These are phyloP conservation scores for Talaromyces sp. DNA, from an alignment of 2,329 filamentous ascomycete genomes.

Conservation along the genomic window DNA sequence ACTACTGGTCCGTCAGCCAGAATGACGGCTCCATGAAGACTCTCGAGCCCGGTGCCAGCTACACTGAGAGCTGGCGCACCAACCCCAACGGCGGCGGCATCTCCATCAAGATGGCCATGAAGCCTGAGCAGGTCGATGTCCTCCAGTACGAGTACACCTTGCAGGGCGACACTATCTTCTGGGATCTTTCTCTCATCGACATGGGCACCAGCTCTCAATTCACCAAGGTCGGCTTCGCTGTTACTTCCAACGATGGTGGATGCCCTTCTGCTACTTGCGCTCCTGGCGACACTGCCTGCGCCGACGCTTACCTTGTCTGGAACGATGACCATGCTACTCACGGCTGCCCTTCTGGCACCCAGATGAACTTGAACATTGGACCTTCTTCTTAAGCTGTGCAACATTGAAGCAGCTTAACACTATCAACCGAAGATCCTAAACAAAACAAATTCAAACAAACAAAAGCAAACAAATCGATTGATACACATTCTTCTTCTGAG, in stretches of 20 bases:
- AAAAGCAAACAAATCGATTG: not conserved
- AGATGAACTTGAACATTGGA: conserved; percentile 38
- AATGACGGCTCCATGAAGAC: conserved; percentile 36
- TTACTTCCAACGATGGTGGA: conserved; percentile 29
- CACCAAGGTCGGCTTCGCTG: conserved; percentile 36
- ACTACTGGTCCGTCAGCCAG: conserved; percentile 43
- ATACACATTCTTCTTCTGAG: not conserved
- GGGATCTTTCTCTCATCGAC: conserved; percentile 43
- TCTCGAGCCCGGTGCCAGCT: conserved; percentile 37
- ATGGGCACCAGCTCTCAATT: conserved; percentile 35
- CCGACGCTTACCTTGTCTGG: conserved; percentile 42
- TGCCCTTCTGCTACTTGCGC: conserved; percentile 40
- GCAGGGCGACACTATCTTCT: conserved; percentile 35
- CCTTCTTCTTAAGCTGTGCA: conserved; percentile 11
- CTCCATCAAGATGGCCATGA: conserved; percentile 43
- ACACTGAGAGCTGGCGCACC: conserved; percentile 35
- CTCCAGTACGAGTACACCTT: conserved; percentile 47
- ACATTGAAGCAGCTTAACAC: not conserved
- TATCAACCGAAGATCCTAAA: not conserved
- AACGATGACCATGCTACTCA: conserved; percentile 45
- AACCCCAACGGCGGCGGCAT: conserved; percentile 43
- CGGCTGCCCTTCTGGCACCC: conserved; percentile 40
- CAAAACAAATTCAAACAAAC: not conserved
- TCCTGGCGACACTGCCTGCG: conserved; percentile 38
- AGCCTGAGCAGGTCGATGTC: conserved; percentile 34